Base-by-base conservation (phyloP, 768 basidiomycete species). In the Trametes maxima region DNA sequence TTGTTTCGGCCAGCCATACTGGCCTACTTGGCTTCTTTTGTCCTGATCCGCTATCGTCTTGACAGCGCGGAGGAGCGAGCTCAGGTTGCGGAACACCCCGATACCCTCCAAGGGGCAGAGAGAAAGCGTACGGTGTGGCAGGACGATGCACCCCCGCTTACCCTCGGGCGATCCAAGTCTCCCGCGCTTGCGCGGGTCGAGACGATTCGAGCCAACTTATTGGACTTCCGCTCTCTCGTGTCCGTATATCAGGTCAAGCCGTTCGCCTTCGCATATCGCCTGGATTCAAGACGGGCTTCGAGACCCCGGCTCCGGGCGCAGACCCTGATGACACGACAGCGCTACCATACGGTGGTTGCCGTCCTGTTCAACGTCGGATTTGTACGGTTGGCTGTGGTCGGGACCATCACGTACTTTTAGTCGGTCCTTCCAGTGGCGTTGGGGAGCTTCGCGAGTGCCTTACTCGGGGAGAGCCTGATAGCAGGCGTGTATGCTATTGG, bases 11-110 rank as follows among this genome's bases (percentile, higher is more conserved):
- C 21, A 80, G 79, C 79, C 12, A 71, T 79, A 14, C 66, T 80
- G 7, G 78, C 85, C 1, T 86, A 86, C 69, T 63, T 81, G 44
- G 84, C 76, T 3, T 81, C 83, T 24, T 85, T 85, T 72, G 76
- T 84, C 52, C 74, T 86, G 22, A 77, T 85, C 40, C 74, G 80
- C 40, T 84, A 84, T 72, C 82, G 82, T 59, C 72, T 86, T 6
- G 73, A 78, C 61, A 81, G 82, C 65, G 86, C 85, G 5, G 79
- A 76, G 33, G 44, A 59, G 13, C 37, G 54, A 22, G 62, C 50
- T 6, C 17, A 61, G n/a, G 28, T 25, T 10, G 21, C 33, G 2
- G 45, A 53, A n/a, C 37, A 46, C 11, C 17, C 33, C 1, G 10
- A 5, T 22, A 28, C 16, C 35, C 5, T 21, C n/a, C 5, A 17